Conservation (phyloP, 495 filamentous ascomycete genomes). For the Lichina pygmaea region DNA sequence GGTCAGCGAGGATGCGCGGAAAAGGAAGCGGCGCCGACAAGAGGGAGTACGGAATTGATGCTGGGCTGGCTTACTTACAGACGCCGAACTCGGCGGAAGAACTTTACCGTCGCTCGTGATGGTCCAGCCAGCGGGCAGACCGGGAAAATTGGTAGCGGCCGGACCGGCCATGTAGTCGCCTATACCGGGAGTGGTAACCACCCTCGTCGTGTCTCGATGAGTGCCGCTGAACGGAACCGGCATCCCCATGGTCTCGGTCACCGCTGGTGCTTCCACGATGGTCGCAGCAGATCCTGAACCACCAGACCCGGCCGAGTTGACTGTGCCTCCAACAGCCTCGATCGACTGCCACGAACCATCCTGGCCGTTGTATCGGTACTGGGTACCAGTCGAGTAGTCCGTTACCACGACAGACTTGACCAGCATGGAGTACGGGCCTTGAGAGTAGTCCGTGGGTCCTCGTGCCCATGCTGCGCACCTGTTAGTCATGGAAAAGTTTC, state of each 20-base stretch:
- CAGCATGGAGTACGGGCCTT: slow-evolving; percentile 66
- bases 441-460: slow-evolving; percentile 50
- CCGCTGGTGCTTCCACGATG: slow-evolving; percentile 19
- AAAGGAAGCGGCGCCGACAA: background rate
- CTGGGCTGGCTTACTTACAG: slow-evolving; percentile 16
- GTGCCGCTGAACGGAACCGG: slow-evolving; percentile 41
- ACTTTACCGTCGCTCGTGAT: slow-evolving; percentile 45
- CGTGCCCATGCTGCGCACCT: slow-evolving; percentile 45
- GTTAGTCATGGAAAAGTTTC: background rate
- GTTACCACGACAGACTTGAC: slow-evolving; percentile 48
- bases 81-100: slow-evolving; percentile 24
- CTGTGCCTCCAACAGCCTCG: slow-evolving; percentile 38
- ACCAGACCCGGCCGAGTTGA: slow-evolving; percentile 21
- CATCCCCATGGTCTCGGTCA: slow-evolving; percentile 25
- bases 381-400: slow-evolving; percentile 73
- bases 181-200: slow-evolving; percentile 21
- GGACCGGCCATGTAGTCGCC: slow-evolving; percentile 32
- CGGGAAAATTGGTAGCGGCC: slow-evolving; percentile 17
- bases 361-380: slow-evolving; percentile 53
- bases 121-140: slow-evolving; percentile 45
- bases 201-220: slow-evolving; percentile 22
- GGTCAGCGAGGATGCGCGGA: background rate
- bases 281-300: slow-evolving; percentile 4
- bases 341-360: slow-evolving; percentile 63
- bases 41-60: background rate